Conservation (phyloP, 1,284 basidiomycete genomes). For the Boletus semigastroideus region DNA sequence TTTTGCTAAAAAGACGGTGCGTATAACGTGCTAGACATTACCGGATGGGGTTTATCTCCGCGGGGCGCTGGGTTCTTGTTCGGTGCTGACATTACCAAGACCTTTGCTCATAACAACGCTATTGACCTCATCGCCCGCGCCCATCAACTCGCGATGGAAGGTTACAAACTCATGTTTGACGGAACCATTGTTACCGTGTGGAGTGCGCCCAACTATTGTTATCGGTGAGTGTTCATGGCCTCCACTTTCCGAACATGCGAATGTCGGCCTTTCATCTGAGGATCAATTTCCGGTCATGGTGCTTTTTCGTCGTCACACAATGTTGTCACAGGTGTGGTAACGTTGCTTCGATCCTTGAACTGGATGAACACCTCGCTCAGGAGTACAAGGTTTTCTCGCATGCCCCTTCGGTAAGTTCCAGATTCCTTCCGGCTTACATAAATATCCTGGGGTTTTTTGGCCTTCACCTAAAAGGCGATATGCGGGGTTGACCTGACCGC, state of each 20-base stretch:
- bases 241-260: constrained; percentile 18
- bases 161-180: constrained; percentile 98
- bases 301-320: constrained; percentile 14
- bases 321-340: constrained; percentile 80
- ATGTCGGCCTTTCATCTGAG: constrained; percentile 23
- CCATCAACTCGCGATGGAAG: constrained; percentile 98
- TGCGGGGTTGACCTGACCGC: constrained; percentile 23
- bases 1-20: background rate
- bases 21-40: constrained; percentile 58
- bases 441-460: constrained; percentile 23
- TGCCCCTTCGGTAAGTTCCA: constrained; percentile 62
- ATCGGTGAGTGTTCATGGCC: constrained; percentile 57
- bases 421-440: constrained; percentile 6
- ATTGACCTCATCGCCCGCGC: constrained; percentile 96
- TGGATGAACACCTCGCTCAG: constrained; percentile 88
- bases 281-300: constrained; percentile 22
- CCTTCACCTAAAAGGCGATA: constrained; percentile 32
- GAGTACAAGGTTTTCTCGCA: constrained; percentile 90
- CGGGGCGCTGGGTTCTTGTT: constrained; percentile 96
- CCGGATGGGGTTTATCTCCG: constrained; percentile 95
- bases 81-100: constrained; percentile 88
- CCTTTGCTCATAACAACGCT: constrained; percentile 88
- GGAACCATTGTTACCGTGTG: constrained; percentile 95
- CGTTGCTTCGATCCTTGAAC: constrained; percentile 88
- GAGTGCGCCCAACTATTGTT: constrained; percentile 99